A percentile compares a stretch with the other conserved stretches of the same genome.
Evolutionary conservation across 345 rosid genomes (phyloP).

Genomic region (Mangifera indica): DNA sequence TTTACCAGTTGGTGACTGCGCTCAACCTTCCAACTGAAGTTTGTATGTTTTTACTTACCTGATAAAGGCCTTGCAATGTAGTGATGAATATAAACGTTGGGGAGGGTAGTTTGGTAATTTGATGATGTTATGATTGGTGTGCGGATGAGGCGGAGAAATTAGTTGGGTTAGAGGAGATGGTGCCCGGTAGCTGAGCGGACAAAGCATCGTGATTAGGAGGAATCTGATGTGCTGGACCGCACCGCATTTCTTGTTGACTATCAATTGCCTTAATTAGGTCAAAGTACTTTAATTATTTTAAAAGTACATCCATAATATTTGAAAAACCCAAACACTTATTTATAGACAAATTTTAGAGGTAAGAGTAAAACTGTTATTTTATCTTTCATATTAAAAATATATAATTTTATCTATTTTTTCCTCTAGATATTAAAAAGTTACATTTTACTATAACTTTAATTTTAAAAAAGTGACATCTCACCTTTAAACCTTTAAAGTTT

Average conservation of each 20-base stretch:
- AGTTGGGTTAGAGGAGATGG: conserved; percentile 12
- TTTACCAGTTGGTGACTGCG: neutral
- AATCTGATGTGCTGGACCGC: conserved; percentile 35
- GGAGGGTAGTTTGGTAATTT: conserved; percentile 22
- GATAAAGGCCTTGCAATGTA: conserved; percentile 12
- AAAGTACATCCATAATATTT: too few relatives aligned
- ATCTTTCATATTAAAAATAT: too few relatives aligned
- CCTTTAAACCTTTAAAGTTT: too few relatives aligned
- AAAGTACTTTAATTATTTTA: too few relatives aligned
- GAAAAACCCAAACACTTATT: too few relatives aligned
- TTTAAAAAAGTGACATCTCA: too few relatives aligned
- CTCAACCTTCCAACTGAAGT: neutral
- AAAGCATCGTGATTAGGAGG: conserved; percentile 13
- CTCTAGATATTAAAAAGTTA: too few relatives aligned
- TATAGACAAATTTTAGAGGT: too few relatives aligned
- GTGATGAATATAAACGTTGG: conserved; percentile 3
- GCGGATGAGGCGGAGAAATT: conserved; percentile 15
- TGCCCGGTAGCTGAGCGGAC: conserved; percentile 22
- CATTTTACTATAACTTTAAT: too few relatives aligned
- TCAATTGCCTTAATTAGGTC: too few relatives aligned
- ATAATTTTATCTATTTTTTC: too few relatives aligned
- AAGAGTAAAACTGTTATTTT: too few relatives aligned
- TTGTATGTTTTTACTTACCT: neutral
- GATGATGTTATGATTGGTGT: neutral
- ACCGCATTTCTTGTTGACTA: conserved; percentile 3